Evolutionary conservation across 2,329 filamentous ascomycete species (phyloP), one percentile per base, ranked within the genome.

Genomic region (Stagonosporopsis rhizophila): DNA sequence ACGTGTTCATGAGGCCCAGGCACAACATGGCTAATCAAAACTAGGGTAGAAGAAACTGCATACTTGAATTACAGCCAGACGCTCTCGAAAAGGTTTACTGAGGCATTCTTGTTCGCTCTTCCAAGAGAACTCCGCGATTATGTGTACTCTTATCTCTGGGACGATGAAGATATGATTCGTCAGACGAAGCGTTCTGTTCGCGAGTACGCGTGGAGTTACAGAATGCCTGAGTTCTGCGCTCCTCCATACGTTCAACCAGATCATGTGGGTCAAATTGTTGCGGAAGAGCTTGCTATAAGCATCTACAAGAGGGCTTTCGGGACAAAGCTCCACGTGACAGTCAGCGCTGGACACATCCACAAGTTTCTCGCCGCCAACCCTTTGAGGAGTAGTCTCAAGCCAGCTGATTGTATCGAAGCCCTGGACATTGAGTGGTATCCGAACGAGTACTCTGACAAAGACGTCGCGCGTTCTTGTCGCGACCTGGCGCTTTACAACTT

Each of bases 1-100:
- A 85, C 76, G 88, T 86, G 15, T 22, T 12, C 12, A 12, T 2
- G 14, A 25, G 6, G 2, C 6, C 7, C 8, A 20, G 3, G 20
- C 32, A 6, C 17, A 5, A 46, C 14, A n/a, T n/a, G 28, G 32
- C 45, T 50, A 9, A 56, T 25, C 17, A 4, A 1, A 2, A 23
- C 1, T 12, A 50, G 46, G 1, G 35, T 22, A 20, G 52, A 56
- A 35, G 46, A 56, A 37, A 15, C 22, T 20, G 52, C 52, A 50
- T 56, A 56, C 22, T 49, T 46, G 3, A 41, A 6, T 1, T 56
- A 41, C 28, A 32, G 41, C n/a, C 46, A 56, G 7, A 30, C 46
- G 0, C 34, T 56, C 15, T 56, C 52, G 28, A 44, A 27, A 12
- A 45, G 37, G 19, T 56, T 50, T 9, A 45, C 52, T 19, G 45